Conservation (phyloP, 371 early-diverging fungal species). For the Capillidium rhysosporum region DNA sequence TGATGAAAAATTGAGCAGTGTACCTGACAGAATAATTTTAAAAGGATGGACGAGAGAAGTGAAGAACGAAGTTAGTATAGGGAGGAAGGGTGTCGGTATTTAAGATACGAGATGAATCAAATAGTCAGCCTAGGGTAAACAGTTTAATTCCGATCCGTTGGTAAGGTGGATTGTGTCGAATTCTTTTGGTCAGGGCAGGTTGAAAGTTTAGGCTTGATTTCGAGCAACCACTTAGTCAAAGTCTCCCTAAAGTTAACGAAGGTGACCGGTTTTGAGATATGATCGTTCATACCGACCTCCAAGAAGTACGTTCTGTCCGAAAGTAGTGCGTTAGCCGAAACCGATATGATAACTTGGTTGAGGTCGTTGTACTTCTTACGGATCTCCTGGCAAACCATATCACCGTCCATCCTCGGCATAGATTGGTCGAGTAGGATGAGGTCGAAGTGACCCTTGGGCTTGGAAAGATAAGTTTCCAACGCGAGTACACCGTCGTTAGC, state of each 20-base stretch:
- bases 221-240: not conserved
- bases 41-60: too few species aligned
- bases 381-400: not conserved
- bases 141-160: too few species aligned
- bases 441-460: not conserved
- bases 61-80: too few species aligned
- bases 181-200: too few species aligned
- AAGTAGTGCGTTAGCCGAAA: not conserved
- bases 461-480: not conserved
- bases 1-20: too few species aligned
- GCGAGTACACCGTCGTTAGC: not conserved
- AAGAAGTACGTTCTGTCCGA: not conserved
- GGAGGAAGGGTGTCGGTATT: too few species aligned
- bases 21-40: too few species aligned
- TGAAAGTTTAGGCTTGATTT: too few species aligned
- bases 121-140: too few species aligned
- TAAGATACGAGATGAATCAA: too few species aligned
- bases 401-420: slow-evolving; percentile 3
- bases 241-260: not conserved
- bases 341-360: not conserved
- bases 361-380: not conserved
- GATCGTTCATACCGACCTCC: not conserved
- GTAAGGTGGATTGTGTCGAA: too few species aligned
- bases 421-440: slow-evolving; percentile 1
- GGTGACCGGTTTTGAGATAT: not conserved